Percentiles rank a stretch among this genome's conserved stretches.
These are phyloP conservation scores for Phaeosphaeria sp. DNA, from an alignment of 2,329 filamentous ascomycete genomes.

Conservation along the genomic window DNA sequence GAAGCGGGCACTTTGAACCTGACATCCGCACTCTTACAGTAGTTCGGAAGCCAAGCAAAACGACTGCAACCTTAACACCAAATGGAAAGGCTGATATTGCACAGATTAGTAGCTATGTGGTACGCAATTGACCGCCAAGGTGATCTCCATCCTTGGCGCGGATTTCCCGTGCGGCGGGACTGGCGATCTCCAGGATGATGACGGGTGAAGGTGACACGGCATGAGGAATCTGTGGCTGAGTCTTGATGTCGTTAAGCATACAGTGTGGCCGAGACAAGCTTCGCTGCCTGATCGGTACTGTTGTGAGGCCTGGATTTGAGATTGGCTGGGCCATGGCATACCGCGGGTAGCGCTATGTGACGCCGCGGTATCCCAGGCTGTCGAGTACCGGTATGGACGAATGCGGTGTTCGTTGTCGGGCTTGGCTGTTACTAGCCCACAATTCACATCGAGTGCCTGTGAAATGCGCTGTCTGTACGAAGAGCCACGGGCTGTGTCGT, in stretches of 20 bases:
- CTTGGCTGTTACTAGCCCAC: background rate
- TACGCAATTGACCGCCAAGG: slow-evolving; percentile 25
- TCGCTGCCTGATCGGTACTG: background rate
- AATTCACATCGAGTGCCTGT: background rate
- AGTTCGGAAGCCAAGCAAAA: background rate
- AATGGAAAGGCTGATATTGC: slow-evolving; percentile 17
- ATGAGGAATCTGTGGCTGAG: slow-evolving; percentile 2
- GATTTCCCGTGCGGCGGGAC: slow-evolving; percentile 14
- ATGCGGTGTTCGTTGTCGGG: background rate
- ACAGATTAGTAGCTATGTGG: slow-evolving; percentile 11
- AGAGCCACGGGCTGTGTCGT: slow-evolving; percentile 3
- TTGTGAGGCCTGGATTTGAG: background rate
- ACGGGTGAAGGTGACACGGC: slow-evolving; percentile 1
- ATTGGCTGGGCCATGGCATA: background rate
- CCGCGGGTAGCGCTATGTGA: too few species aligned
- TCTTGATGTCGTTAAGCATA: slow-evolving; percentile 28
- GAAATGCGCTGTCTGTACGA: slow-evolving; percentile 9
- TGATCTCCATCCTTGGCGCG: slow-evolving; percentile 28
- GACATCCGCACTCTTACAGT: too few species aligned
- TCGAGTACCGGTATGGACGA: background rate
- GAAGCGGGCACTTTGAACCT: too few species aligned
- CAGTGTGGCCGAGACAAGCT: background rate
- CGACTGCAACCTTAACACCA: slow-evolving; percentile 1
- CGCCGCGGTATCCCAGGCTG: background rate
- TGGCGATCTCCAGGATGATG: slow-evolving; percentile 5